phyloP scores from a whole-genome alignment of 768 basidiomycete species.

The Naganishia onofrii region DNA sequence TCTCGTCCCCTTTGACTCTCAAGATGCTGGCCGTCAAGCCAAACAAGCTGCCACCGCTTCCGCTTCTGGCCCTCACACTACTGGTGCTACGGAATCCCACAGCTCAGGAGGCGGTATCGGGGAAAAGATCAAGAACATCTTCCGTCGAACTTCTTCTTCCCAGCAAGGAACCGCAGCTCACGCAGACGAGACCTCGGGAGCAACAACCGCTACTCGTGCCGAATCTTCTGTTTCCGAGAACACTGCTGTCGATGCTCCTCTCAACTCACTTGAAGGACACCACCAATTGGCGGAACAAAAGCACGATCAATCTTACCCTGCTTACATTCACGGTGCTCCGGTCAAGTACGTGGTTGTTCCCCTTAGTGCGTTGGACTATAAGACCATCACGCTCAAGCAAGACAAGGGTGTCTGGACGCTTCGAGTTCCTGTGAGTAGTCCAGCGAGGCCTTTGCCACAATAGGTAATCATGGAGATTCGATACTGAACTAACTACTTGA shows the following conservation, averaged over 20 bases:
- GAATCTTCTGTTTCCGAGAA: background rate
- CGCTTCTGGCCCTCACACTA: background rate
- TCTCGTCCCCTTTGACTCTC: conserved; percentile 1
- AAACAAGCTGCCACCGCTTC: background rate
- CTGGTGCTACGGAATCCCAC: background rate
- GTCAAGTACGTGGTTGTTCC: conserved; percentile 41
- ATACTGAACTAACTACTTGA: background rate
- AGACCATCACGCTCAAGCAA: conserved; percentile 8
- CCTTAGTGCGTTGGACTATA: conserved; percentile 43
- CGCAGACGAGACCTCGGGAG: background rate
- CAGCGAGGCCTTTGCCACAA: too few relatives aligned
- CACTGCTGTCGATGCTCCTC: conserved; percentile 17
- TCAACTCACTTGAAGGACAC: conserved; percentile 12
- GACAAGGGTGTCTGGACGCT: conserved; percentile 18
- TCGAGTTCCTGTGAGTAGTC: conserved; percentile 19
- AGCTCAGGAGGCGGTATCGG: conserved; percentile 14
- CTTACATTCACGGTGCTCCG: conserved; percentile 11
- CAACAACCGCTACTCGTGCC: conserved; percentile 2
- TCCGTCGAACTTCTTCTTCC: conserved; percentile 14
- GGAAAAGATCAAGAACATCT: conserved; percentile 23
- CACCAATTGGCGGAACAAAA: conserved; percentile 13
- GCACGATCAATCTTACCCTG: conserved; percentile 10
- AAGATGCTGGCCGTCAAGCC: conserved; percentile 1
- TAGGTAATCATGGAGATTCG: background rate
- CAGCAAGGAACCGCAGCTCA: background rate